Conservation (phyloP, 1,139 yeast genomes). For the Geotrichum reessii region DNA sequence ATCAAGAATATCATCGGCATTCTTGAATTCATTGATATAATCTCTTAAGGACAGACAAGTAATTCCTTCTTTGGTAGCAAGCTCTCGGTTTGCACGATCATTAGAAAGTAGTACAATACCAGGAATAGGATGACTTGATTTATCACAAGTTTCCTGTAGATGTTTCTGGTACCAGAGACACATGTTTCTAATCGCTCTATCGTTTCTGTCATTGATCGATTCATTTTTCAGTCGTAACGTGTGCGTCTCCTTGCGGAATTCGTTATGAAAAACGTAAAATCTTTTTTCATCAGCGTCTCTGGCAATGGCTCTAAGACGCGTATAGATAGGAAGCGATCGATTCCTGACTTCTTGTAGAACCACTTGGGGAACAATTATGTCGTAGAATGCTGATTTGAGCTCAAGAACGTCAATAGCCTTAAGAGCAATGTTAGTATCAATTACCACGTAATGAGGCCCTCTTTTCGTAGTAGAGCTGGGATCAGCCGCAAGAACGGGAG, state of each 20-base stretch:
- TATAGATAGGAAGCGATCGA: slow-evolving; percentile 80
- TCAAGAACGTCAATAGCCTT: slow-evolving; percentile 89
- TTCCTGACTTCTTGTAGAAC: slow-evolving; percentile 91
- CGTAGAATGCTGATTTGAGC: slow-evolving; percentile 68
- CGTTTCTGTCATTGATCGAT: slow-evolving; percentile 83
- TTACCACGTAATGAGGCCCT: slow-evolving; percentile 67
- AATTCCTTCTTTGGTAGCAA: slow-evolving; percentile 53
- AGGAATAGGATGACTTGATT: slow-evolving; percentile 32
- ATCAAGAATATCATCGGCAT: slow-evolving; percentile 73
- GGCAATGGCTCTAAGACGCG: slow-evolving; percentile 71
- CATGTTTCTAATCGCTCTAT: slow-evolving; percentile 77
- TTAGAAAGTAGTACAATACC: slow-evolving; percentile 66
- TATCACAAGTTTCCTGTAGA: slow-evolving; percentile 37
- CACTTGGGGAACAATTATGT: slow-evolving; percentile 89
- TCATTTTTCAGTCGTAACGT: slow-evolving; percentile 61
- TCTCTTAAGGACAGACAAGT: slow-evolving; percentile 53
- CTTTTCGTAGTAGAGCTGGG: slow-evolving; percentile 53
- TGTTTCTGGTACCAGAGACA: slow-evolving; percentile 70
- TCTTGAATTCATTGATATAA: slow-evolving; percentile 67
- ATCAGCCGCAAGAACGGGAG: slow-evolving; percentile 41
- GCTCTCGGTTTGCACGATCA: slow-evolving; percentile 61
- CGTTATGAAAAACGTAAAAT: slow-evolving; percentile 89
- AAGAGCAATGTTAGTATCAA: slow-evolving; percentile 84
- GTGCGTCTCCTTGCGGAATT: slow-evolving; percentile 70
- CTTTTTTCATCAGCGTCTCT: slow-evolving; percentile 70